Evolutionary conservation across 805 yeast genomes (phyloP), one percentile per base, ranked within the genome.

Genomic region (Metschnikowia cerradonensis): DNA sequence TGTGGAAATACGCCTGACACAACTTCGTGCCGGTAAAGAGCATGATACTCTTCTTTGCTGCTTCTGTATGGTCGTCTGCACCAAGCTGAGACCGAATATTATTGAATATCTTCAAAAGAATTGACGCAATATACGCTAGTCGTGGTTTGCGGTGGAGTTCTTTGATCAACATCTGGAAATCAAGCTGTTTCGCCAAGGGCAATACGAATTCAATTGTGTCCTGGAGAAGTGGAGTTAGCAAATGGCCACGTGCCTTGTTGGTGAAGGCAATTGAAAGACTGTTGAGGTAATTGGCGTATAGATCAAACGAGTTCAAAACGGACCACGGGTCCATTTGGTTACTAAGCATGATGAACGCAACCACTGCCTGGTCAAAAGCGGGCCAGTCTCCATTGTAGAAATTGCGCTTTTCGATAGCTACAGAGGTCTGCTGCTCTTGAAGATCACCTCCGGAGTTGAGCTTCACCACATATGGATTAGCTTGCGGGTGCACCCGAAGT

Each of bases 81-180:
- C 72, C 76, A 36, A 68, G 55, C 52, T 71, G 76, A 1, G 82
- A 77, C 37, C 88, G 72, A 36, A 81, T 79, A 47, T 82, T 75
- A 59, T 85, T 84, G 68, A 84, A 84, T 30, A 82, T 65, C 57
- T 77, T 79, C 45, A 86, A 68, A 15, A 84, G 67, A 2, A 81
- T 65, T 3, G 83, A 71, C 0, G 89, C 82, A 22, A 79, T 60
- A 62, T 75, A 77, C 5, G 79, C 69, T 37, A 78, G 60, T 50
- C 84, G 57, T 7, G 82, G 81, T 47, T 68, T 70, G 48, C 67
- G 32, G 60, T 69, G 53, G 55, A 61, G 68, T 71, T 79, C 69
- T 67, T 65, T 58, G 65, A 68, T 47, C 59, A 58, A 65, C 70
- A 85, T 50, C 69, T 72, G 63, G 55, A 56, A 47, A 64, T 73